Conservation (phyloP, 2,329 filamentous ascomycete genomes). For the Pseudogymnoascus sp. region DNA sequence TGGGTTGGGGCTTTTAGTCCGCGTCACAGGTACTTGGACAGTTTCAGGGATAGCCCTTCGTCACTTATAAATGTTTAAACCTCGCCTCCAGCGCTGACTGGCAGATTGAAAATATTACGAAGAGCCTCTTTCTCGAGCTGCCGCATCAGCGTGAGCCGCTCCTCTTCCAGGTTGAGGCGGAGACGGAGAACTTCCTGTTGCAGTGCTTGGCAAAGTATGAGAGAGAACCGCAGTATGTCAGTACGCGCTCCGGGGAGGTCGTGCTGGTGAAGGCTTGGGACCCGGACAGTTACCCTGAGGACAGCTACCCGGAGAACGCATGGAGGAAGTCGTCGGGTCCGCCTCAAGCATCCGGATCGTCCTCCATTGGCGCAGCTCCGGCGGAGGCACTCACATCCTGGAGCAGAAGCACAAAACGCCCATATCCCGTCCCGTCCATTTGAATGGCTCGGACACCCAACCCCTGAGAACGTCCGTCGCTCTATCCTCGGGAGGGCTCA, state of each 20-base stretch:
- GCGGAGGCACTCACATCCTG: neutral
- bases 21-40: no score
- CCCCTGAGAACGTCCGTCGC: neutral
- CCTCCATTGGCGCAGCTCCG: neutral
- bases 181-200: neutral
- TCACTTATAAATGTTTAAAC: no score
- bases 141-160: neutral
- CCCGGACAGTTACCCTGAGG: neutral
- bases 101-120: neutral
- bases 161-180: neutral
- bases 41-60: no score
- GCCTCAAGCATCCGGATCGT: neutral
- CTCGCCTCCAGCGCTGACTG: neutral
- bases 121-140: neutral
- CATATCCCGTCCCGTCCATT: neutral
- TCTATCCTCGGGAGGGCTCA: neutral
- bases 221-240: neutral
- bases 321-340: no score
- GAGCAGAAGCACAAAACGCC: neutral
- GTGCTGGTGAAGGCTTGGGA: neutral
- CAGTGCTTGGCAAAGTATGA: neutral
- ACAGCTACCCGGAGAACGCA: neutral
- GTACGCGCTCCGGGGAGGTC: rapidly evolving
- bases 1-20: no score
- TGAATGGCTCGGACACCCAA: neutral